Evolutionary conservation across 2,329 filamentous ascomycete genomes (phyloP).

Genomic region (Pyrenochaeta sp.): DNA sequence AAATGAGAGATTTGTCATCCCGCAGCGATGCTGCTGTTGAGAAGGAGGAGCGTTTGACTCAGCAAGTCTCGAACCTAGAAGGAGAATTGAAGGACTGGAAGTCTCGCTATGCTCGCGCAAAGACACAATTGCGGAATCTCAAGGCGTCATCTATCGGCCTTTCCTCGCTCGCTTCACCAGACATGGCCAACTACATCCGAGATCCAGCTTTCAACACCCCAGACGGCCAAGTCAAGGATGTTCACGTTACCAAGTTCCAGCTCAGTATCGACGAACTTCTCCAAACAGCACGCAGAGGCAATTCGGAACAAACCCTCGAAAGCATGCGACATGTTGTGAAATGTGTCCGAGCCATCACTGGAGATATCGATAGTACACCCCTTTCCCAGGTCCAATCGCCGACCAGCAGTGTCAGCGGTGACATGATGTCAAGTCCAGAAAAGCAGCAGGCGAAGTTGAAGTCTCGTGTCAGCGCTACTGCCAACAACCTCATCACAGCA

Average conservation of each 20-base stretch:
- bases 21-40: slow-evolving; percentile 81
- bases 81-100: slow-evolving; percentile 89
- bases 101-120: slow-evolving; percentile 83
- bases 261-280: slow-evolving; percentile 92
- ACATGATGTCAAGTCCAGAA: slow-evolving; percentile 37
- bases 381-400: slow-evolving; percentile 47
- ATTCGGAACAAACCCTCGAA: slow-evolving; percentile 77
- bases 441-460: slow-evolving; percentile 74
- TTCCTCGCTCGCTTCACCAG: slow-evolving; percentile 62
- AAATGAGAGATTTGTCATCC: slow-evolving; percentile 87
- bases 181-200: slow-evolving; percentile 71
- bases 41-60: slow-evolving; percentile 79
- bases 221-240: slow-evolving; percentile 83
- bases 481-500: slow-evolving; percentile 94
- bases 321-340: slow-evolving; percentile 87
- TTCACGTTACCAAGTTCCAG: slow-evolving; percentile 95
- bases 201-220: slow-evolving; percentile 73
- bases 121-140: slow-evolving; percentile 83
- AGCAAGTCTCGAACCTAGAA: slow-evolving; percentile 78
- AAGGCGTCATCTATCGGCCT: slow-evolving; percentile 82
- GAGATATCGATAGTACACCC: slow-evolving; percentile 72
- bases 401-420: slow-evolving; percentile 45
- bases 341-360: slow-evolving; percentile 82
- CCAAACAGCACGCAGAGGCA: slow-evolving; percentile 75
- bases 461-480: slow-evolving; percentile 84